A percentile compares a stretch with the other conserved stretches of the same genome.
These are phyloP conservation scores for Scenedesmus sp. DNA, from an alignment of 163 green algal genomes.

Conservation along the genomic window DNA sequence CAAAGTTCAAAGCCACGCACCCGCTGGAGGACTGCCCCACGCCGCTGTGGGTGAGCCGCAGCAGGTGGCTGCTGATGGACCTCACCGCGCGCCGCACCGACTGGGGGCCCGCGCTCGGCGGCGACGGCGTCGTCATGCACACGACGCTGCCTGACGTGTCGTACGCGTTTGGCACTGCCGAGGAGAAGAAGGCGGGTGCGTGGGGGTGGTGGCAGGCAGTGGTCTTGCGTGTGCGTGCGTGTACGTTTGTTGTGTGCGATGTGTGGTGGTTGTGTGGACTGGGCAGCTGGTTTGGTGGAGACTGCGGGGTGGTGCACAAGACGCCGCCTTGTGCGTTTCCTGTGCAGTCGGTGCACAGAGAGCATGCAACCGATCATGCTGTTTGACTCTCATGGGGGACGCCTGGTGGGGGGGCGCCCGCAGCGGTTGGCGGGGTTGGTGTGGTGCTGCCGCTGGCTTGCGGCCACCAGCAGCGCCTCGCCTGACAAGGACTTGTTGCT, in stretches of 20 bases:
- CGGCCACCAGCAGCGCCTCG: no score
- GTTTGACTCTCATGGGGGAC: background rate
- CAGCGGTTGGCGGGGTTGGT: background rate
- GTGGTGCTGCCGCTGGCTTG: no score
- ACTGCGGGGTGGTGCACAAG: constrained; percentile 17
- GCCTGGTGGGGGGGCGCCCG: no score
- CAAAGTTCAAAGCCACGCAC: constrained; percentile 59
- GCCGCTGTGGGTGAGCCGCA: constrained; percentile 59
- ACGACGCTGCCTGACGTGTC: constrained; percentile 63
- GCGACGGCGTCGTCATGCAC: constrained; percentile 66
- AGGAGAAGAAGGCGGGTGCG: constrained; percentile 51
- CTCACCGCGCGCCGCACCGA: constrained; percentile 64
- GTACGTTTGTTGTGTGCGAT: no score
- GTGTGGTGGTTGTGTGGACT: no score
- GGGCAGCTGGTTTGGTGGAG: no score
- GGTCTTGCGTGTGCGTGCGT: no score
- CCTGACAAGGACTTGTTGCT: no score
- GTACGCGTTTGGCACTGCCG: constrained; percentile 57
- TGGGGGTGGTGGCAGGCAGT: no score
- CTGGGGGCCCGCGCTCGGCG: constrained; percentile 75
- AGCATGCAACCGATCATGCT: background rate
- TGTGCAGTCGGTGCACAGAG: constrained; percentile 58
- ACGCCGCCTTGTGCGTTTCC: constrained; percentile 62
- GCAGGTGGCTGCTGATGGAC: constrained; percentile 72
- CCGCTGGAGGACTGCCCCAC: constrained; percentile 70